Conservation (phyloP, 441 rosid species). For the Raphanus hybrid region DNA sequence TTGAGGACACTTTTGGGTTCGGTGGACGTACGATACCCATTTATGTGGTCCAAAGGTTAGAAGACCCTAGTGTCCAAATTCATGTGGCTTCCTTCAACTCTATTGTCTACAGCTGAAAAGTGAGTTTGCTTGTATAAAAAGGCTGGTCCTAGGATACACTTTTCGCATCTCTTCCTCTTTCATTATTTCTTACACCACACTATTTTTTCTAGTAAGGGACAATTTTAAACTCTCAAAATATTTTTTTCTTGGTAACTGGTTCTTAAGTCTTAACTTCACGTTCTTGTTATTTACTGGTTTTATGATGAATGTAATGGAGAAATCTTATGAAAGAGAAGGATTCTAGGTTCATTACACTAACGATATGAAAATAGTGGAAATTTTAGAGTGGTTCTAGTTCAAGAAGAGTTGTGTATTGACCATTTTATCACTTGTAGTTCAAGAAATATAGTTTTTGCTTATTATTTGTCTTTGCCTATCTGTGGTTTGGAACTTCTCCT, state of each 20-base stretch:
- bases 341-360: background rate
- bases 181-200: conserved; percentile 50
- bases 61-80: conserved; percentile 30
- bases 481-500: background rate
- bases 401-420: conserved; percentile 15
- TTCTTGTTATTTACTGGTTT: conserved; percentile 18
- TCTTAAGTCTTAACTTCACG: background rate
- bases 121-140: conserved; percentile 77
- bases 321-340: conserved; percentile 7
- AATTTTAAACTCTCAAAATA: background rate
- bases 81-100: conserved; percentile 47
- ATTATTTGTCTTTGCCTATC: background rate
- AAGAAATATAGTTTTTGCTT: background rate
- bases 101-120: conserved; percentile 54
- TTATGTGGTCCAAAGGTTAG: conserved; percentile 34
- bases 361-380: background rate
- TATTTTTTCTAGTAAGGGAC: conserved; percentile 46
- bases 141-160: conserved; percentile 82
- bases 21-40: conserved; percentile 31
- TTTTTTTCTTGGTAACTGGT: conserved; percentile 17
- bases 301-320: conserved; percentile 17
- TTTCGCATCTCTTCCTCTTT: conserved; percentile 58
- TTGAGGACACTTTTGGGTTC: conserved; percentile 28
- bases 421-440: background rate
- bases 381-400: conserved; percentile 13